Percentiles rank a stretch among this genome's conserved stretches.
Evolutionary conservation across 371 early-diverging fungal genomes (phyloP).

Genomic region (Saksenaea vasiformis): DNA sequence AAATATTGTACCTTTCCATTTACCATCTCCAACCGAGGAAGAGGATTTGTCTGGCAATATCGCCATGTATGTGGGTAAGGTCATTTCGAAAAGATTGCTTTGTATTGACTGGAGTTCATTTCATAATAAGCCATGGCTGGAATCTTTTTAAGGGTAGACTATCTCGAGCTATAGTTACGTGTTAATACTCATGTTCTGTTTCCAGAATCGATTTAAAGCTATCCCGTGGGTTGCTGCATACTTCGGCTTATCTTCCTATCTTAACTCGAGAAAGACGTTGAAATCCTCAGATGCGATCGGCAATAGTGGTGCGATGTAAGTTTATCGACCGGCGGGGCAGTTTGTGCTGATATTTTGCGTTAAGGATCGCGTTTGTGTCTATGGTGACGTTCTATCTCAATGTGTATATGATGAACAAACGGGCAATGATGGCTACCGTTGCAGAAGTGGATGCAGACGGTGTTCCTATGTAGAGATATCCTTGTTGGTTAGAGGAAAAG

Average conservation of each 20-base stretch:
- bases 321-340: background rate
- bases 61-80: slow-evolving; percentile 44
- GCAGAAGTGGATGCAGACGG: slow-evolving; percentile 4
- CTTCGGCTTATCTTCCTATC: slow-evolving; percentile 38
- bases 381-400: slow-evolving; percentile 47
- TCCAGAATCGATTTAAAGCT: slow-evolving; percentile 36
- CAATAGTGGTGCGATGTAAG: slow-evolving; percentile 45
- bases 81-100: background rate
- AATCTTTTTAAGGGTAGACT: slow-evolving; percentile 45
- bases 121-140: slow-evolving; percentile 39
- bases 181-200: background rate
- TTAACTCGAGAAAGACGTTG: slow-evolving; percentile 42
- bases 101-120: background rate
- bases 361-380: slow-evolving; percentile 39
- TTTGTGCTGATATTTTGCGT: background rate
- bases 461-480: too few species aligned
- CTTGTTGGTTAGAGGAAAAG: too few species aligned
- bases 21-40: slow-evolving; percentile 30
- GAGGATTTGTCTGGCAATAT: slow-evolving; percentile 35
- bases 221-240: slow-evolving; percentile 50
- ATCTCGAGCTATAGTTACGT: background rate
- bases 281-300: slow-evolving; percentile 32
- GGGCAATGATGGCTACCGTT: slow-evolving; percentile 15
- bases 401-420: slow-evolving; percentile 32
- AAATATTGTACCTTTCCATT: slow-evolving; percentile 44